Evolutionary conservation across 2,329 filamentous ascomycete species (phyloP), one percentile per base, ranked within the genome.

Genomic region (Biscogniauxia sp.): DNA sequence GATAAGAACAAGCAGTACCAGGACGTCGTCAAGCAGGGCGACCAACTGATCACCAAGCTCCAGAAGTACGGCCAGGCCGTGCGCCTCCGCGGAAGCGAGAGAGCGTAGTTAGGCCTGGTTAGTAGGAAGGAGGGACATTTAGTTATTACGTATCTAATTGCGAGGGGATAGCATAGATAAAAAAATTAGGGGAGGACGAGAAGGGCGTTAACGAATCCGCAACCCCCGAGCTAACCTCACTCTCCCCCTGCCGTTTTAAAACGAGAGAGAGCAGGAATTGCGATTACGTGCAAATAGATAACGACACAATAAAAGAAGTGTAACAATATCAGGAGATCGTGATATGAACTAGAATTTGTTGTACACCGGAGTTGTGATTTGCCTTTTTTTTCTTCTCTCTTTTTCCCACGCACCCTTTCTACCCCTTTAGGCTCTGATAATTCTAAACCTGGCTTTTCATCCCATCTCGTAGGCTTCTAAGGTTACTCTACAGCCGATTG

Each of bases 1-100:
- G 93, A 97, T 81, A 99, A 99, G 88, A 98, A 98, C 84, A 97
- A 97, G 85, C 95, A 99, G 80, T 99, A 99, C 79, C 91, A 93
- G 70, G 95, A 99, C 71, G 93, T 98, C 45, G 93, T 99, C 63
- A 95, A 95, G 80, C 95, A 98, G 76, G 95, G 95, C 32, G 95
- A 99, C 77, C 91, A 96, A 78, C 84, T 99, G 65, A 98, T 99
- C 75, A 99, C 95, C 61, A 99, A 99, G 84, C 82, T 99, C 69
- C 95, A 99, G 80, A 99, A 99, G 84, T 99, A 99, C 77, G 95
- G 95, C 52, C 95, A 99, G 79, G 91, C 95, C 2, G 95, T 99
- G 66, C 87, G 95, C 73, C 82, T 99, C 78, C 87, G 95, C 71
- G 95, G 95, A 50, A 98, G 94, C 74, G 95, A 99, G 83, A 87